Percentiles rank a stretch among this genome's conserved stretches.
Evolutionary conservation across 495 filamentous ascomycete genomes (phyloP).

Genomic region (Trichocladium uniseriatum): DNA sequence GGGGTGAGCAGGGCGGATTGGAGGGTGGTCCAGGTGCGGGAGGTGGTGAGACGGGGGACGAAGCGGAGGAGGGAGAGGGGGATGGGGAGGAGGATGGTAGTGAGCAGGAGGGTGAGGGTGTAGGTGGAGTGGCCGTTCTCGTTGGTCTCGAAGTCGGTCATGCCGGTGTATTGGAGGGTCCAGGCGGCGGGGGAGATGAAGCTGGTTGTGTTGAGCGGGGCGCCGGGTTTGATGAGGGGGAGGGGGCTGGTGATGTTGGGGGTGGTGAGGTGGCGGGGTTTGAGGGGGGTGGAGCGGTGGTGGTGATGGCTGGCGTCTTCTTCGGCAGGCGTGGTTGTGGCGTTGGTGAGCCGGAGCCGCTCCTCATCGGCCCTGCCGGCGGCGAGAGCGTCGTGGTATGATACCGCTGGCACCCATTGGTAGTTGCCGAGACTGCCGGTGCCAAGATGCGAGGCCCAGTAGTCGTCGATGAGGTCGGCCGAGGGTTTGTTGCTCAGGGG

Average conservation of each 20-base stretch:
- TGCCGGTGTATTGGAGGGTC: conserved; percentile 15
- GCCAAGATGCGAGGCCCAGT: conserved; percentile 16
- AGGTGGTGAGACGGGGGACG: conserved; percentile 1
- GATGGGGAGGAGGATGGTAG: conserved; percentile 13
- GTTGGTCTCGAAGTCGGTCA: conserved; percentile 15
- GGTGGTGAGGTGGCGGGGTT: conserved; percentile 2
- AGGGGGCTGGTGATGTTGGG: conserved; percentile 11
- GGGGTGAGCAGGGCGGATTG: conserved; percentile 20
- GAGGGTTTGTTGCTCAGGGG: conserved; percentile 10
- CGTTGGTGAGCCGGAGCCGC: too few species aligned
- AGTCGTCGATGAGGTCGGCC: conserved; percentile 10
- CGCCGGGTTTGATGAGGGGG: conserved; percentile 12
- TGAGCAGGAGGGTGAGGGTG: conserved; percentile 7
- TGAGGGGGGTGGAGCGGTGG: neutral
- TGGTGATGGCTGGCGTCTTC: neutral
- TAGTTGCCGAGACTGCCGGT: conserved; percentile 15
- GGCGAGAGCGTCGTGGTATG: conserved; percentile 8
- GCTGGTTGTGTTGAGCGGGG: conserved; percentile 11
- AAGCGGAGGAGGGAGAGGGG: conserved; percentile 13
- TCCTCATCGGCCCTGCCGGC: conserved; percentile 6
- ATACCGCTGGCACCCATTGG: conserved; percentile 4
- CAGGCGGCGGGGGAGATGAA: conserved; percentile 15
- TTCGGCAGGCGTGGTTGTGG: too few species aligned
- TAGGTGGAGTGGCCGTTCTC: conserved; percentile 13
- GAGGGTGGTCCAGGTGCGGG: neutral